Conservation (phyloP, 495 filamentous ascomycete genomes). For the Aspergillus heteromorphus region DNA sequence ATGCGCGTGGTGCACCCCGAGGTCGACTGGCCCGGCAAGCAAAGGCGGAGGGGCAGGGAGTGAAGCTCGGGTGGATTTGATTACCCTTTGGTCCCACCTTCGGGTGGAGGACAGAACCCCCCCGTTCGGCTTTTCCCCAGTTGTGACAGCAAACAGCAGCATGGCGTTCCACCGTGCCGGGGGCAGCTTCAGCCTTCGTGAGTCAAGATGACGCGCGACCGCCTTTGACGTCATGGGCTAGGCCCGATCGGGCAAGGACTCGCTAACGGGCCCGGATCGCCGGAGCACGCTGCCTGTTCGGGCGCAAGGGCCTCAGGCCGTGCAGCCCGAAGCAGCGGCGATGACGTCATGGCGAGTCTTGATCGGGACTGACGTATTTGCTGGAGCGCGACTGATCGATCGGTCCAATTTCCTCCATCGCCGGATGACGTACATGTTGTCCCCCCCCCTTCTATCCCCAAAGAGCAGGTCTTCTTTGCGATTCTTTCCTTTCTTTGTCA, state of each 20-base stretch:
- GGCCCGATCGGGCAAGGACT: slow-evolving; percentile 14
- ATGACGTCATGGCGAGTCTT: slow-evolving; percentile 19
- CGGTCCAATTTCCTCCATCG: too few species aligned
- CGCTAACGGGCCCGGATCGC: slow-evolving; percentile 15
- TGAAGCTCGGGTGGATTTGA: slow-evolving; percentile 15
- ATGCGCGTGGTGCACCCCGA: slow-evolving; percentile 89
- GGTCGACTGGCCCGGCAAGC: slow-evolving; percentile 72
- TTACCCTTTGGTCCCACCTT: neutral
- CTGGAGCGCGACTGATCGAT: too few species aligned
- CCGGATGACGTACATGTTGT: slow-evolving; percentile 16
- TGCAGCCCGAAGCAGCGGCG: slow-evolving; percentile 10
- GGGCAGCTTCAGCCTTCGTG: slow-evolving; percentile 1
- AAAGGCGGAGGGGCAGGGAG: slow-evolving; percentile 36
- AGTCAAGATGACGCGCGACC: slow-evolving; percentile 17
- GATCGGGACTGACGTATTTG: slow-evolving; percentile 7
- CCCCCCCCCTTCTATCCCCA: neutral
- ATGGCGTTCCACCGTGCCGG: neutral
- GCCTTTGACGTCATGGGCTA: slow-evolving; percentile 24
- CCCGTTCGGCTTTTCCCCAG: neutral
- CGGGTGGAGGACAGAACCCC: neutral
- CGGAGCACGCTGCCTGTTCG: slow-evolving; percentile 12
- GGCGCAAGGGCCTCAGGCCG: slow-evolving; percentile 5
- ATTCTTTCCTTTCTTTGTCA: slow-evolving; percentile 5
- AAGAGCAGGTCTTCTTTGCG: neutral
- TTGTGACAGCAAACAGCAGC: slow-evolving; percentile 8